Percentiles rank a stretch among this genome's conserved stretches.
These are phyloP conservation scores for Pelargonium exstipulatum DNA, from an alignment of 441 rosid genomes.

Conservation along the genomic window DNA sequence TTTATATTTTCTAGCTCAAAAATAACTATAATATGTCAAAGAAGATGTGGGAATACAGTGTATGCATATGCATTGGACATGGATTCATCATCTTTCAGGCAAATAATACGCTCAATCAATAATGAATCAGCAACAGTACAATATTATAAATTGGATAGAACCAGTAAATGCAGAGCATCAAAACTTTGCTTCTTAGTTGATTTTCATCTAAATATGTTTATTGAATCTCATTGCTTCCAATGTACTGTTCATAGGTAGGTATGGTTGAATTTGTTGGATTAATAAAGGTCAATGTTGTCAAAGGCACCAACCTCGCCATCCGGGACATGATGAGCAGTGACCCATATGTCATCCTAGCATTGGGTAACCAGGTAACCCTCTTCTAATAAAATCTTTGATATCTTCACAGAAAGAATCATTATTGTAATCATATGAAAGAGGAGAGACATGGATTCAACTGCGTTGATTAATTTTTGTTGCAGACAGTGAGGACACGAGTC, in stretches of 20 bases:
- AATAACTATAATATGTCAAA: neutral
- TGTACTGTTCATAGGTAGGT: conserved; percentile 62
- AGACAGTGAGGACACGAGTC: conserved; percentile 88
- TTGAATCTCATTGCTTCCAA: conserved; percentile 20
- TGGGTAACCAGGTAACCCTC: conserved; percentile 81
- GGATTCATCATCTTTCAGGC: too few relatives aligned
- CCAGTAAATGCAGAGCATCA: too few relatives aligned
- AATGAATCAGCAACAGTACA: neutral
- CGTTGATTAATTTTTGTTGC: conserved; percentile 22
- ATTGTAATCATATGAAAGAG: neutral
- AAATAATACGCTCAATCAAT: neutral
- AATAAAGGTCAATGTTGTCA: conserved; percentile 86
- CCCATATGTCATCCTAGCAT: conserved; percentile 76
- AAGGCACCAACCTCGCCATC: conserved; percentile 86
- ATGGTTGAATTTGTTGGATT: conserved; percentile 96
- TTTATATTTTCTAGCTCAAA: neutral
- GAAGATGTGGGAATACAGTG: neutral
- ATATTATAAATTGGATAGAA: neutral
- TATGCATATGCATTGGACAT: neutral
- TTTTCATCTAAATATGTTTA: conserved; percentile 9
- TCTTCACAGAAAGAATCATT: neutral
- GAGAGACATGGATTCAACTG: neutral
- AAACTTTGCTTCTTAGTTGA: neutral
- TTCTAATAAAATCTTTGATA: conserved; percentile 1
- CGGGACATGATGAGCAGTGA: conserved; percentile 88